Evolutionary conservation across 176 grass and related monocot species (phyloP).

Genomic region (Microstegium vimineum): DNA sequence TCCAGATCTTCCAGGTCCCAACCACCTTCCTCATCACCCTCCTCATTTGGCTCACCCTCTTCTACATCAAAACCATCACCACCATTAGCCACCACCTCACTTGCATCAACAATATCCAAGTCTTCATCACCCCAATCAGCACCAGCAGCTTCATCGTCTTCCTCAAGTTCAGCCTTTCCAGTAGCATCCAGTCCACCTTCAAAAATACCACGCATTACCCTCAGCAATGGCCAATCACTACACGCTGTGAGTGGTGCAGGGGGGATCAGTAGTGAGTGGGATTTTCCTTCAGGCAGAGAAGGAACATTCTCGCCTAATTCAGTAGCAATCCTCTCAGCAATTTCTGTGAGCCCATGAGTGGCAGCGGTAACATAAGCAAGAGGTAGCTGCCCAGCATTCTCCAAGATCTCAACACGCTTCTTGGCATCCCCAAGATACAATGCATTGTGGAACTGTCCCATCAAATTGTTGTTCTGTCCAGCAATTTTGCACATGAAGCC

Average conservation of each 20-base stretch:
- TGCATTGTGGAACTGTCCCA: slow-evolving; percentile 98
- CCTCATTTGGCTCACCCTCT: slow-evolving; percentile 62
- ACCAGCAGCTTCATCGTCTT: slow-evolving; percentile 71
- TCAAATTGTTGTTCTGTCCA: slow-evolving; percentile 87
- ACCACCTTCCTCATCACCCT: slow-evolving; percentile 69
- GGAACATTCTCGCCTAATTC: slow-evolving; percentile 92
- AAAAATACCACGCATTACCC: slow-evolving; percentile 90
- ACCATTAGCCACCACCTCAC: slow-evolving; percentile 59
- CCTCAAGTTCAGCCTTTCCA: slow-evolving; percentile 60
- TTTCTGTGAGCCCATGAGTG: slow-evolving; percentile 85
- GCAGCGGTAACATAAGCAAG: slow-evolving; percentile 87
- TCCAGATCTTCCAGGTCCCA: slow-evolving; percentile 99
- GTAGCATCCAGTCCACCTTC: slow-evolving; percentile 79
- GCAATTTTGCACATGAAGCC: slow-evolving; percentile 93
- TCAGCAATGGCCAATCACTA: slow-evolving; percentile 92
- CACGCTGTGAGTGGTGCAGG: slow-evolving; percentile 60
- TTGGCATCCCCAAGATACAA: slow-evolving; percentile 91
- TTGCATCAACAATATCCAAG: slow-evolving; percentile 79
- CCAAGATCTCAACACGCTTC: slow-evolving; percentile 85
- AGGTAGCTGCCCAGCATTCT: slow-evolving; percentile 86
- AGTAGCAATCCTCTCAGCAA: slow-evolving; percentile 66
- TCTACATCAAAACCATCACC: slow-evolving; percentile 56
- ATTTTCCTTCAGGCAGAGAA: slow-evolving; percentile 66
- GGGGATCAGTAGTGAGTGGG: slow-evolving; percentile 61
- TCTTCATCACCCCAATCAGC: slow-evolving; percentile 96